Conservation (phyloP, 108 stramenopile genomes). For the Licmophora abbreviata region DNA sequence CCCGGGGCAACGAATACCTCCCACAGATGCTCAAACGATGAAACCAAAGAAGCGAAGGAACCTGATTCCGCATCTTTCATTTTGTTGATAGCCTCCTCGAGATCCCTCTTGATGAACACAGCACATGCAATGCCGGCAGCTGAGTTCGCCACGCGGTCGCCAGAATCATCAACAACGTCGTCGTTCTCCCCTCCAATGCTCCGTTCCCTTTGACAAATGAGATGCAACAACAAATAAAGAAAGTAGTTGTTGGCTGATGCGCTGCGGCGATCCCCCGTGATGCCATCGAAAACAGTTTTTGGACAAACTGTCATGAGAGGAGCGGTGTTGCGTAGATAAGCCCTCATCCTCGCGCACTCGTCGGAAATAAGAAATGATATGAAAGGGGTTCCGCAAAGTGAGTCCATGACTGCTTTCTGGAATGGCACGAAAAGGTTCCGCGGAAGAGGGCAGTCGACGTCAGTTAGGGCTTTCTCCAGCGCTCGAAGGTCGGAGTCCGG, state of each 20-base stretch:
- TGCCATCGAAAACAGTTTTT: conserved; percentile 13
- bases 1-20: conserved; percentile 48
- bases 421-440: conserved; percentile 53
- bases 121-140: conserved; percentile 53
- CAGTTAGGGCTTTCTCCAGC: conserved; percentile 42
- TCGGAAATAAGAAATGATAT: conserved; percentile 59
- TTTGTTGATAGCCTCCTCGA: conserved; percentile 8
- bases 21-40: conserved; percentile 47
- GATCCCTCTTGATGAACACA: conserved; percentile 43
- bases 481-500: conserved; percentile 30
- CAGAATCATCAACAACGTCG: conserved; percentile 30
- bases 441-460: conserved; percentile 13
- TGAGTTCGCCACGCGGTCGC: conserved; percentile 38
- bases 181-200: conserved; percentile 38
- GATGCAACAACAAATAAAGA: conserved; percentile 48
- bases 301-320: conserved; percentile 50
- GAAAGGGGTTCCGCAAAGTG: conserved; percentile 42
- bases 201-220: conserved; percentile 49
- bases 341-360: conserved; percentile 80
- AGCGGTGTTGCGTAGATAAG: conserved; percentile 56
- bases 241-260: conserved; percentile 36
- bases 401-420: conserved; percentile 40
- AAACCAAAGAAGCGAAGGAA: conserved; percentile 15
- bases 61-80: conserved; percentile 2
- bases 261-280: conserved; percentile 1